Evolutionary conservation across 1,284 basidiomycete species (phyloP).

Genomic region (Irpex sp.): DNA sequence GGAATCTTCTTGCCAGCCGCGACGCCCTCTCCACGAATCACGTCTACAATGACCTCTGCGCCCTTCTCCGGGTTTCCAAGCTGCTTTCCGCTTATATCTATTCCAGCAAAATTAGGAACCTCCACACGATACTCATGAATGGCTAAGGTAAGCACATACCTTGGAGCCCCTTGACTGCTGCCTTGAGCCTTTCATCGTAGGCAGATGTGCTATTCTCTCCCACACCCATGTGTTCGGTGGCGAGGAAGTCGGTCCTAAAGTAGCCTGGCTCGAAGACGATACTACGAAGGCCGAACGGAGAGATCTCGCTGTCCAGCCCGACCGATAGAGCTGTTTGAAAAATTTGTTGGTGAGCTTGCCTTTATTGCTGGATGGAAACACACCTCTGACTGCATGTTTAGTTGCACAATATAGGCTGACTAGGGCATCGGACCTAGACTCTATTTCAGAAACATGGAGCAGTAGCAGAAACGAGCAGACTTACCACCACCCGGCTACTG

Average conservation of each 20-base stretch:
- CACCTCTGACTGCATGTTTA: conserved; percentile 36
- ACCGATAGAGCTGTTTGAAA: conserved; percentile 28
- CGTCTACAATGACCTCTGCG: conserved; percentile 27
- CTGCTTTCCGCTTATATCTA: conserved; percentile 24
- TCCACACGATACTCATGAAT: too few species aligned
- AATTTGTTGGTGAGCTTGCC: not conserved
- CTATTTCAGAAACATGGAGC: not conserved
- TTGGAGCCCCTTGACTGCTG: conserved; percentile 17
- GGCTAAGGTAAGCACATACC: conserved; percentile 2
- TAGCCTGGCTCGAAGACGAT: conserved; percentile 41
- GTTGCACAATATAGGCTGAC: conserved; percentile 32
- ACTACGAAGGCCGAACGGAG: conserved; percentile 39
- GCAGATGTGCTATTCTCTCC: conserved; percentile 34
- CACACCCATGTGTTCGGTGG: conserved; percentile 26
- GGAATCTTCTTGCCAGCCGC: conserved; percentile 23
- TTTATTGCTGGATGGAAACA: conserved; percentile 3
- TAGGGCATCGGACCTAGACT: conserved; percentile 21
- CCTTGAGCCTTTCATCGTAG: conserved; percentile 30
- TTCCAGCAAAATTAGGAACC: not conserved
- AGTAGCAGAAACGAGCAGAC: not conserved
- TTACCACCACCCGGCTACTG: conserved; percentile 31
- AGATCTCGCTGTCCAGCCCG: conserved; percentile 36
- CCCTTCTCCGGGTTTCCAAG: conserved; percentile 30
- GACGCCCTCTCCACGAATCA: conserved; percentile 27
- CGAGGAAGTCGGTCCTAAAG: conserved; percentile 39